Base-by-base conservation (phyloP, 192 early-diverging fungal genomes). In the Coemansia sp. region DNA sequence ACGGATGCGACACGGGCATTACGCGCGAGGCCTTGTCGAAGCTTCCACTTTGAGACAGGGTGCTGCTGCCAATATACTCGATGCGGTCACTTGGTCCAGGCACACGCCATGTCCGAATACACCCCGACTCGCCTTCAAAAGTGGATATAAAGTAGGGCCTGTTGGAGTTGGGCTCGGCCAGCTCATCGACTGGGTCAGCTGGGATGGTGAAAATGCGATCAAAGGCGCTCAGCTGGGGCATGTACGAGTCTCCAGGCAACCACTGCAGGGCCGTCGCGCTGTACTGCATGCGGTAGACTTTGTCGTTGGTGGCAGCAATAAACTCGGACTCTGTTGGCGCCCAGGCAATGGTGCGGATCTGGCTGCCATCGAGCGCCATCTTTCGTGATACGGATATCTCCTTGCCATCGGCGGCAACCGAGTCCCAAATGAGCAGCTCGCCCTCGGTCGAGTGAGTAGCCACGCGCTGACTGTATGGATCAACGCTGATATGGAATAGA, bases 401-500 rank as follows among this genome's bases (percentile, higher is more conserved):
- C 61, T 41, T 38, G 38, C 61, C 61, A 62, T 62, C 61, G 2
- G 61, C 61, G 0, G 39, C 34, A 5, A 85, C 64, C 0, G 78
- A 39, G 27, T 77, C 75, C 83, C 83, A 85, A 33, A 85, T 76
- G 22, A 85, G 79, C 47, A 85, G 66, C 67, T 85, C 79, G 46
- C 79, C 79, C 36, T 85, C 83, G 13, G 53, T 40, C 10, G 78
- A 80, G 46, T 85, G 79, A 0, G 83, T 80, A 1, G 83, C 83
- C 16, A 85, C 68, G 39, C 73, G 69, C 36, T 71, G 72, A 41
- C 83, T 77, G 44, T 78, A 85, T 15, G 83, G 83, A 49, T 85
- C 79, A 6, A 85, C 83, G 52, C 83, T 85, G 47, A 85, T 85
- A 68, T 85, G 83, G 33, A 80, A 80, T 24, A 85, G 69, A 1